These are phyloP conservation scores for Tetragonia tetragonoides DNA, from an alignment of 148 eudicot genomes.

Conservation along the genomic window DNA sequence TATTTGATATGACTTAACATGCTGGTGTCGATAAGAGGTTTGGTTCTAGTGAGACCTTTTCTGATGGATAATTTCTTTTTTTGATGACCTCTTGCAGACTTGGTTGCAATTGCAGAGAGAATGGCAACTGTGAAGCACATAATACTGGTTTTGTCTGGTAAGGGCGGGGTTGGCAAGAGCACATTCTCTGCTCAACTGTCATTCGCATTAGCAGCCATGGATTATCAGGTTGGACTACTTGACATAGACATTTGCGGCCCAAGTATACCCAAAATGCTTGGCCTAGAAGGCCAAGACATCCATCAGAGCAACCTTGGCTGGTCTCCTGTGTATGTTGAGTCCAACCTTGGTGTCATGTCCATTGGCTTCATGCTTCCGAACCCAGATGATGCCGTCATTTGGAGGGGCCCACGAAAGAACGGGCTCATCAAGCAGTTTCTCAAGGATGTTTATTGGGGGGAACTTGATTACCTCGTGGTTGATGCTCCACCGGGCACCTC, in stretches of 20 bases:
- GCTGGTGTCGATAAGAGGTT: no score
- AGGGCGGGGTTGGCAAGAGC: constrained; percentile 96
- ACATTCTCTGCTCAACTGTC: constrained; percentile 94
- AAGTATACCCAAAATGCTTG: constrained; percentile 95
- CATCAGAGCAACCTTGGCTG: constrained; percentile 95
- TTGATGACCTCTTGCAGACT: constrained; percentile 43
- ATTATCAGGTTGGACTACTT: constrained; percentile 79
- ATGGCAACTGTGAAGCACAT: constrained; percentile 97
- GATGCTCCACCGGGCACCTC: constrained; percentile 99
- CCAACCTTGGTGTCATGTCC: constrained; percentile 96
- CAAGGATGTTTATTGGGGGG: constrained; percentile 87
- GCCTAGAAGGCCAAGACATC: constrained; percentile 93
- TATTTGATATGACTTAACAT: no score
- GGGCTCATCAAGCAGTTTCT: constrained; percentile 84
- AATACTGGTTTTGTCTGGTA: constrained; percentile 82
- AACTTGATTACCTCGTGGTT: constrained; percentile 80
- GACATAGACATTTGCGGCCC: constrained; percentile 93
- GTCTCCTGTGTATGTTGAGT: constrained; percentile 91
- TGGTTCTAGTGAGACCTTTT: not conserved
- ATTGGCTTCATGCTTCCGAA: constrained; percentile 93
- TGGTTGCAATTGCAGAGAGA: constrained; percentile 73
- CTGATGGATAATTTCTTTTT: not conserved
- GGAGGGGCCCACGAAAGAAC: constrained; percentile 94
- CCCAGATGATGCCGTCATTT: constrained; percentile 87
- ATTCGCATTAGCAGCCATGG: constrained; percentile 75